A percentile compares a stretch with the other conserved stretches of the same genome.
phyloP scores from a whole-genome alignment of 768 basidiomycete genomes.

The Psilocybe sp. region DNA sequence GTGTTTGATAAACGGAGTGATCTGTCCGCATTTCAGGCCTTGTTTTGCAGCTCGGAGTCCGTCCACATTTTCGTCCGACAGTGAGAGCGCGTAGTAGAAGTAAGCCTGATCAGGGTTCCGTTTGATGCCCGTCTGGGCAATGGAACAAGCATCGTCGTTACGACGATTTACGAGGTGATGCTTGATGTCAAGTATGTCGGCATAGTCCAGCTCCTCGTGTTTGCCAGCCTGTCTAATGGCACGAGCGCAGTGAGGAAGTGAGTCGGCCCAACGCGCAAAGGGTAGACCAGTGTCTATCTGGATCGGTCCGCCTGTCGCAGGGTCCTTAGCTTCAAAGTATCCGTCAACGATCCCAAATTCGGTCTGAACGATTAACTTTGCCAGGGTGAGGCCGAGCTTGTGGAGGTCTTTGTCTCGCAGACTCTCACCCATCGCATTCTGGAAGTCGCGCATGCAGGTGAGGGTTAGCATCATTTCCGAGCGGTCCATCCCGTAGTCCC shows the following conservation, averaged over 20 bases:
- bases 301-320: conserved; percentile 37
- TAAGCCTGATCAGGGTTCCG: conserved; percentile 61
- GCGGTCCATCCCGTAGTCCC: conserved; percentile 42
- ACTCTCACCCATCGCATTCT: conserved; percentile 50
- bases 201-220: conserved; percentile 44
- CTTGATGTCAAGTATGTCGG: conserved; percentile 68
- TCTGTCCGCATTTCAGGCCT: conserved; percentile 54
- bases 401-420: conserved; percentile 48
- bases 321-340: conserved; percentile 43
- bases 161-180: conserved; percentile 47
- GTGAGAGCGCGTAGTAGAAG: conserved; percentile 60
- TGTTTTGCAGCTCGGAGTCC: conserved; percentile 65
- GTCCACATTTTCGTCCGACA: conserved; percentile 43
- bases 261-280: conserved; percentile 57
- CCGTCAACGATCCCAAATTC: conserved; percentile 66
- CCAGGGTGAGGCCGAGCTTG: conserved; percentile 46
- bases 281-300: conserved; percentile 49
- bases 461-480: conserved; percentile 49
- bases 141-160: conserved; percentile 43
- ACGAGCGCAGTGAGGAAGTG: conserved; percentile 56
- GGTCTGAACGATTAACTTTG: conserved; percentile 48
- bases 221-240: conserved; percentile 47
- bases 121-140: conserved; percentile 45
- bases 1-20: conserved; percentile 53
- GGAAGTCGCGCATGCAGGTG: conserved; percentile 38